A percentile compares a stretch with the other conserved stretches of the same genome.
Evolutionary conservation across 2,329 filamentous ascomycete species (phyloP).

Genomic region (Alternaria brassicicola): DNA sequence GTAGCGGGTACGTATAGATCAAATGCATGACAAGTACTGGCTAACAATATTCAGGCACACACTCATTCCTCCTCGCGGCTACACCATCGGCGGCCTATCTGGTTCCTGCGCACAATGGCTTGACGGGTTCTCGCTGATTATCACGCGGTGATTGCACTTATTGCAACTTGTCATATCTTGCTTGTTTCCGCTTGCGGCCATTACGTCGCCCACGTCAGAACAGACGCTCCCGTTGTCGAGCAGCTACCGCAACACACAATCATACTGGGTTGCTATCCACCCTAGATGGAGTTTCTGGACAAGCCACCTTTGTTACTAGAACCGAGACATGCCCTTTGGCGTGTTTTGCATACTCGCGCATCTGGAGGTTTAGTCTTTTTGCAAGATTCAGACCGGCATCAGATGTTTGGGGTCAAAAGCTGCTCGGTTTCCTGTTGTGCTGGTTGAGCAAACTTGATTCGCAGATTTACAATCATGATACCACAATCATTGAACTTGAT

Average conservation of each 20-base stretch:
- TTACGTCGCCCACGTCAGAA: neutral
- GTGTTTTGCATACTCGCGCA: neutral
- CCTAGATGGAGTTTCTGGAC: neutral
- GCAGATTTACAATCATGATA: conserved; percentile 7
- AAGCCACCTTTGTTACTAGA: neutral
- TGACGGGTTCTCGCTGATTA: conserved; percentile 83
- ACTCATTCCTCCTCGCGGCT: conserved; percentile 86
- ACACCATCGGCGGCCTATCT: conserved; percentile 84
- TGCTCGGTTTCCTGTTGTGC: neutral
- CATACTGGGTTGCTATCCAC: neutral
- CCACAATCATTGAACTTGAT: conserved; percentile 10
- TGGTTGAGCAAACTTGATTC: neutral
- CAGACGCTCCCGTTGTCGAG: neutral
- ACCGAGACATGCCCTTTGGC: neutral
- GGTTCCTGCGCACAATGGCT: conserved; percentile 83
- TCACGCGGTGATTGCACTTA: conserved; percentile 63
- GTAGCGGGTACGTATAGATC: conserved; percentile 72
- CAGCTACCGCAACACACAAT: neutral
- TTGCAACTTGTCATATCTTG: neutral
- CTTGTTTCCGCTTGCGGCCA: neutral
- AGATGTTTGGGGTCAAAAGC: neutral
- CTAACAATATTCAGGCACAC: conserved; percentile 68
- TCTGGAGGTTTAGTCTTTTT: neutral
- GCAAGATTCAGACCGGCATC: neutral
- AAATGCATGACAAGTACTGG: conserved; percentile 12